These are phyloP conservation scores for Wickerhamomyces hampshirensis DNA, from an alignment of 805 yeast species.

Conservation along the genomic window DNA sequence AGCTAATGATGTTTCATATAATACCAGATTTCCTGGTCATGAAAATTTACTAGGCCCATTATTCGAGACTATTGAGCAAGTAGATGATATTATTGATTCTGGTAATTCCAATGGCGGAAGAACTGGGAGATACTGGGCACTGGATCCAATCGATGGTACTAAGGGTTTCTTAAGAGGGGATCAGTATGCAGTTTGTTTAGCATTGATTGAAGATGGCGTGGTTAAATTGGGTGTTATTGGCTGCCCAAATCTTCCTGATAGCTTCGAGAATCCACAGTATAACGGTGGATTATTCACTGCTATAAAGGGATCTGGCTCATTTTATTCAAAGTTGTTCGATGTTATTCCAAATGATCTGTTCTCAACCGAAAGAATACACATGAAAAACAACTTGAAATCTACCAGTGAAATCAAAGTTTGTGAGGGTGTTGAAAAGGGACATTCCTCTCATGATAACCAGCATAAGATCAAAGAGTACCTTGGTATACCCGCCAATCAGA, in stretches of 20 bases:
- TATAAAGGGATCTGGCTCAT: constrained; percentile 63
- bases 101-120: constrained; percentile 81
- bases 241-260: constrained; percentile 79
- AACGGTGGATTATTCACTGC: constrained; percentile 78
- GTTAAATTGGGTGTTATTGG: constrained; percentile 92
- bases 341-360: constrained; percentile 33
- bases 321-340: constrained; percentile 31
- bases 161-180: constrained; percentile 94
- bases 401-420: constrained; percentile 59
- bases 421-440: constrained; percentile 95
- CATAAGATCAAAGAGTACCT: constrained; percentile 61
- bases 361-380: constrained; percentile 34
- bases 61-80: constrained; percentile 39
- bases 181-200: constrained; percentile 94
- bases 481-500: constrained; percentile 51
- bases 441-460: constrained; percentile 88
- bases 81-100: constrained; percentile 64
- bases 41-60: constrained; percentile 29
- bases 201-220: constrained; percentile 77
- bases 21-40: constrained; percentile 18
- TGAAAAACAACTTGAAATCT: constrained; percentile 42
- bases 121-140: constrained; percentile 87
- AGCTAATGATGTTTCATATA: constrained; percentile 45
- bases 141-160: constrained; percentile 98
- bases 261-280: constrained; percentile 28